Evolutionary conservation across 495 filamentous ascomycete genomes (phyloP).

Genomic region (Recurvomyces mirabilis): DNA sequence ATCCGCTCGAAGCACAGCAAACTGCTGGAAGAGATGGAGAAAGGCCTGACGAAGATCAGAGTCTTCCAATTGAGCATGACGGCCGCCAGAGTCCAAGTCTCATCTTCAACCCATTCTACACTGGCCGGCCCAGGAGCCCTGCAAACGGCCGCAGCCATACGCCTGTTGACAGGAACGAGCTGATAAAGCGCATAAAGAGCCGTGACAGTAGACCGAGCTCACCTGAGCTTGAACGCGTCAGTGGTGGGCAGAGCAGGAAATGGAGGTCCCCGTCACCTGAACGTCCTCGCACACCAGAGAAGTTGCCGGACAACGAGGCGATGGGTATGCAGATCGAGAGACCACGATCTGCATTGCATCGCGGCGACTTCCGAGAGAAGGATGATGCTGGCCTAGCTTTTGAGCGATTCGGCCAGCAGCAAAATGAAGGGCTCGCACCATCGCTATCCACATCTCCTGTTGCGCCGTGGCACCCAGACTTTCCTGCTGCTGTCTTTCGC

Average conservation of each 20-base stretch:
- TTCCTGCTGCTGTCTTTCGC: slow-evolving; percentile 25
- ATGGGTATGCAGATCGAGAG: slow-evolving; percentile 59
- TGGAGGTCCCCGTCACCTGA: not conserved
- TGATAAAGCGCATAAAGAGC: slow-evolving; percentile 77
- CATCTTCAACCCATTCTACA: slow-evolving; percentile 21
- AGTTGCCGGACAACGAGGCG: slow-evolving; percentile 17
- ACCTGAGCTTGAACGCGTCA: slow-evolving; percentile 11
- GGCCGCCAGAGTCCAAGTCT: not conserved
- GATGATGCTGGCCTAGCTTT: slow-evolving; percentile 9
- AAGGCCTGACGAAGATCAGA: too few species aligned
- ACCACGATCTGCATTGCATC: slow-evolving; percentile 77
- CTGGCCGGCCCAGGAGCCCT: slow-evolving; percentile 13
- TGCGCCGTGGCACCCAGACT: slow-evolving; percentile 30
- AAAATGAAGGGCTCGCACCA: slow-evolving; percentile 1
- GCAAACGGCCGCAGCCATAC: slow-evolving; percentile 13
- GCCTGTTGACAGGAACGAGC: slow-evolving; percentile 45
- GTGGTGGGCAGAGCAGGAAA: not conserved
- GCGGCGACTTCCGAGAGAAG: slow-evolving; percentile 64
- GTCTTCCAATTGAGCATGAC: too few species aligned
- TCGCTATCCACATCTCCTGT: slow-evolving; percentile 29
- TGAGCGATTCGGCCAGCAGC: slow-evolving; percentile 4
- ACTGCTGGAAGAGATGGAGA: too few species aligned
- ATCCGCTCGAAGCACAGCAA: too few species aligned
- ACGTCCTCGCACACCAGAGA: slow-evolving; percentile 21
- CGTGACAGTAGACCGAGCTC: slow-evolving; percentile 37